Evolutionary conservation across 371 early-diverging fungal genomes (phyloP).

Genomic region (Mucor piriformis): DNA sequence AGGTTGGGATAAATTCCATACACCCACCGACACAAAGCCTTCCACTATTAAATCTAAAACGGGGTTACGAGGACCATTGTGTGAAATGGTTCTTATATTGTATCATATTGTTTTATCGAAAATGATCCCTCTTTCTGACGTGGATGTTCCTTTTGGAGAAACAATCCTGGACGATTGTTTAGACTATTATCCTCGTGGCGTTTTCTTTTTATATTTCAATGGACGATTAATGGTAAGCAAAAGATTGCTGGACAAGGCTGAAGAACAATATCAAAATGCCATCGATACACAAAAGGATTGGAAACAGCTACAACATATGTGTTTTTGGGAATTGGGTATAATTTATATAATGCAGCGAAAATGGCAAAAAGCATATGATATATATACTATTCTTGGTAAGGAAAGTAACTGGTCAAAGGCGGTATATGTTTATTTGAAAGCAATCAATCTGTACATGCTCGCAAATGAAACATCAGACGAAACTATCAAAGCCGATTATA

Average conservation of each 20-base stretch:
- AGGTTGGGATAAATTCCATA: conserved; percentile 32
- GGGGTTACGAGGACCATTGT: conserved; percentile 53
- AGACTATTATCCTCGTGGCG: conserved; percentile 55
- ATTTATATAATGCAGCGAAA: conserved; percentile 51
- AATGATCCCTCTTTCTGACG: conserved; percentile 57
- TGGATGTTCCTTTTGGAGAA: conserved; percentile 50
- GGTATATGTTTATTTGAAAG: conserved; percentile 69
- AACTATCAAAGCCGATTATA: conserved; percentile 12
- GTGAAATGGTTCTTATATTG: conserved; percentile 61
- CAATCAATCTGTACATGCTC: conserved; percentile 51
- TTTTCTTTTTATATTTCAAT: conserved; percentile 66
- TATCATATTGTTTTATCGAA: conserved; percentile 74
- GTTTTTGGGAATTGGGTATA: conserved; percentile 74
- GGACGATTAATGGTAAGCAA: conserved; percentile 58
- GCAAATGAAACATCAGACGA: conserved; percentile 8
- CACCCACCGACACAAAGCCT: background rate
- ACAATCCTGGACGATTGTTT: conserved; percentile 45
- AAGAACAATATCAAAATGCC: conserved; percentile 47
- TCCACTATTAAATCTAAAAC: conserved; percentile 6
- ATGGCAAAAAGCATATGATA: conserved; percentile 57
- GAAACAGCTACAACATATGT: conserved; percentile 76
- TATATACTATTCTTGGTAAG: conserved; percentile 55
- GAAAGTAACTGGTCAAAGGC: conserved; percentile 83
- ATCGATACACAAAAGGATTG: conserved; percentile 63
- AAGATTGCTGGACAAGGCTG: conserved; percentile 53